phyloP scores from a whole-genome alignment of 352 stramenopile species.

The Phytophthora pini region DNA sequence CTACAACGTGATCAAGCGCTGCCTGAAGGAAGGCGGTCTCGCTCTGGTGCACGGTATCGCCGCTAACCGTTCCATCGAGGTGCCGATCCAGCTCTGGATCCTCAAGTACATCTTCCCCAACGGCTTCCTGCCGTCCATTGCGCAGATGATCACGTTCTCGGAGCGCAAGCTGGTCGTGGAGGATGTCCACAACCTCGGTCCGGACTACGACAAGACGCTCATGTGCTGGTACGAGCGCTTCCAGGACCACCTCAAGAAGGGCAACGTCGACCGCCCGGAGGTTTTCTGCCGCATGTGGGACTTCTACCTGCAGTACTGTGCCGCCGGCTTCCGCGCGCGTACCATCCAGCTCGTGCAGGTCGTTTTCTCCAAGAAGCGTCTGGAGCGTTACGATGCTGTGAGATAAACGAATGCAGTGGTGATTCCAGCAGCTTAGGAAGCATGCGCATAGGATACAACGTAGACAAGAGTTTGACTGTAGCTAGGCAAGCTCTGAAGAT shows the following conservation, averaged over 20 bases:
- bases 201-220: constrained; percentile 92
- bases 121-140: constrained; percentile 82
- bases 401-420: constrained; percentile 50
- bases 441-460: constrained; percentile 23
- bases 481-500: constrained; percentile 28
- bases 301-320: constrained; percentile 92
- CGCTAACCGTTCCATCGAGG: constrained; percentile 86
- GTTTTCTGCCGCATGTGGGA: constrained; percentile 92
- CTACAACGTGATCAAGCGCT: constrained; percentile 83
- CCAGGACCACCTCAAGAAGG: constrained; percentile 80
- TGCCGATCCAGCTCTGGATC: constrained; percentile 86
- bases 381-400: constrained; percentile 79
- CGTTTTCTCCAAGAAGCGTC: constrained; percentile 88
- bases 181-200: constrained; percentile 87
- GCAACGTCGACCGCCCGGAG: constrained; percentile 77
- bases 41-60: constrained; percentile 86
- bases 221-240: constrained; percentile 91
- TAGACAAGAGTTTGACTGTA: constrained; percentile 31
- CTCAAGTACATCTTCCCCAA: constrained; percentile 94
- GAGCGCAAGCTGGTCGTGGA: constrained; percentile 86
- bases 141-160: constrained; percentile 76
- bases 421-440: constrained; percentile 20
- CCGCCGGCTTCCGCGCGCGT: constrained; percentile 87
- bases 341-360: constrained; percentile 87
- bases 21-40: constrained; percentile 81